Conservation (phyloP, 805 yeast species). For the Clavispora santaluciae region DNA sequence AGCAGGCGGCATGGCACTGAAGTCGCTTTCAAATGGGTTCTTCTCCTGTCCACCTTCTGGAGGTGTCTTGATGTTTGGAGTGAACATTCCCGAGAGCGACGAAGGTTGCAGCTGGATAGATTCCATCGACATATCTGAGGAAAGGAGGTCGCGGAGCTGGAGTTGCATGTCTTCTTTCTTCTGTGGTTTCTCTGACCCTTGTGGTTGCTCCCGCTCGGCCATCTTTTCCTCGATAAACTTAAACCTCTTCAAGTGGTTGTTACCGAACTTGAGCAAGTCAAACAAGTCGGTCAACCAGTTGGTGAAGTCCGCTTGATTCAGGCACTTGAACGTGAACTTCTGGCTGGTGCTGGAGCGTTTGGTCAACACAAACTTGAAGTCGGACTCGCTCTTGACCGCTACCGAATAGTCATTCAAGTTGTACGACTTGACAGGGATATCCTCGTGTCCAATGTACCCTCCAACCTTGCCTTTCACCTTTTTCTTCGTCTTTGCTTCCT, state of each 20-base stretch:
- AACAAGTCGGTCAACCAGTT: constrained; percentile 54
- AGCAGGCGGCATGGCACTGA: neutral
- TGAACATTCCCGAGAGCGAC: constrained; percentile 33
- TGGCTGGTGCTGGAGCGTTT: constrained; percentile 24
- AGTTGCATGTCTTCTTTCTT: constrained; percentile 9
- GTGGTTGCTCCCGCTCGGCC: constrained; percentile 10
- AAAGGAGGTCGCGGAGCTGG: constrained; percentile 12
- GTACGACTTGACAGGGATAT: constrained; percentile 36
- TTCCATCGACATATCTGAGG: constrained; percentile 10
- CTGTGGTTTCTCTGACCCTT: constrained; percentile 1
- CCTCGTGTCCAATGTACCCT: constrained; percentile 37
- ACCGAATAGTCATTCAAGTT: constrained; percentile 36
- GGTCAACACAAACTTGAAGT: constrained; percentile 30
- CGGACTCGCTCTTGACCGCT: constrained; percentile 27
- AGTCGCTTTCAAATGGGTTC: constrained; percentile 36
- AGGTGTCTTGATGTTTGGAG: constrained; percentile 36
- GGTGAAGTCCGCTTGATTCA: constrained; percentile 37
- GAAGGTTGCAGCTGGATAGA: constrained; percentile 5
- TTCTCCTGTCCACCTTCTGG: constrained; percentile 16
- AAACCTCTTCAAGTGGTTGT: constrained; percentile 46
- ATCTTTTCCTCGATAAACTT: constrained; percentile 41
- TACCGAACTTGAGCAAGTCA: constrained; percentile 45
- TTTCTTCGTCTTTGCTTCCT: constrained; percentile 8
- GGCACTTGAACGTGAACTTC: constrained; percentile 41
- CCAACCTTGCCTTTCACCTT: constrained; percentile 32